These are phyloP conservation scores for Curvularia lunata DNA, from an alignment of 2,329 filamentous ascomycete species.

Conservation along the genomic window DNA sequence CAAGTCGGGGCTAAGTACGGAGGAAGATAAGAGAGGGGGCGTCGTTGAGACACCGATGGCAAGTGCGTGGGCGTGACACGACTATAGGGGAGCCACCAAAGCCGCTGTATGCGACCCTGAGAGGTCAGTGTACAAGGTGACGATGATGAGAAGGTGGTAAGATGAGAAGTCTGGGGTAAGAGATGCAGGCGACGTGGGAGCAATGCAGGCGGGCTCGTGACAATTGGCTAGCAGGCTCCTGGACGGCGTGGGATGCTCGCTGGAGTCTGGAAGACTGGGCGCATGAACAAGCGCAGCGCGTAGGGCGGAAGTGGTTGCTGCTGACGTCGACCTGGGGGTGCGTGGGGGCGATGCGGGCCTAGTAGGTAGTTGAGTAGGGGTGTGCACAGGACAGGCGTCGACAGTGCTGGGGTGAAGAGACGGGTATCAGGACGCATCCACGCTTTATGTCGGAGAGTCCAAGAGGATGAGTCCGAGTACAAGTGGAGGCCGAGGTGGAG, in stretches of 20 bases:
- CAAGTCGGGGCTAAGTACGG: constrained; percentile 12
- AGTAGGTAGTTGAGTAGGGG: neutral
- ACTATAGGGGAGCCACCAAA: constrained; percentile 10
- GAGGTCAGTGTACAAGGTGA: constrained; percentile 21
- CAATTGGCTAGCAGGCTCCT: constrained; percentile 36
- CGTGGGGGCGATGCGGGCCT: constrained; percentile 12
- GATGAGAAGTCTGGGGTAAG: constrained; percentile 35
- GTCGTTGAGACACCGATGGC: neutral
- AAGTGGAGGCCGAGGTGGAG: constrained; percentile 21
- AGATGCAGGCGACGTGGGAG: constrained; percentile 37
- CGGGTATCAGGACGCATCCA: constrained; percentile 20
- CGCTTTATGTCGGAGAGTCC: constrained; percentile 36
- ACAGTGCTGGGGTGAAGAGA: constrained; percentile 5
- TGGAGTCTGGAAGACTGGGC: constrained; percentile 24
- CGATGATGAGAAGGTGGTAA: constrained; percentile 4
- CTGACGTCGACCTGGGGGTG: constrained; percentile 10
- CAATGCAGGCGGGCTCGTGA: constrained; percentile 21
- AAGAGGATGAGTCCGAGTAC: constrained; percentile 27
- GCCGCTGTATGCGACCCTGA: constrained; percentile 24
- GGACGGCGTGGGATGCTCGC: constrained; percentile 34
- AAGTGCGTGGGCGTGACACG: neutral
- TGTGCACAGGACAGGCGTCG: neutral
- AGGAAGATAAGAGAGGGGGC: constrained; percentile 4
- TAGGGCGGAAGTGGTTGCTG: constrained; percentile 32
- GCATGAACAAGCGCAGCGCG: constrained; percentile 30